phyloP scores from a whole-genome alignment of 306 rosid genomes.

The Calophaca sinica region DNA sequence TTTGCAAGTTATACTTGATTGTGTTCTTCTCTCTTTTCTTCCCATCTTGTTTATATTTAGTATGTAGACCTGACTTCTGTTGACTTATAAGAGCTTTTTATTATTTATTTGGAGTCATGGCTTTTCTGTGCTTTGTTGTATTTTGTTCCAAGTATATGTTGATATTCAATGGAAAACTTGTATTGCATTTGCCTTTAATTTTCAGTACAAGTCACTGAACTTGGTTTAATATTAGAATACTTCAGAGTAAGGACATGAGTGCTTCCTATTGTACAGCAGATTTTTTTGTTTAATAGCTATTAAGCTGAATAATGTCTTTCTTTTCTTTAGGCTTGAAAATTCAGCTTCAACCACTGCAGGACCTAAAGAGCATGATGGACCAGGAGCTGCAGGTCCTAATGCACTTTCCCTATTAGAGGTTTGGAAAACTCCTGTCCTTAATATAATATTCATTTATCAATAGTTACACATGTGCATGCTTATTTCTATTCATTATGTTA shows the following conservation, averaged over 20 bases:
- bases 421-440: conserved; percentile 36
- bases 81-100: conserved; percentile 7
- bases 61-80: conserved; percentile 9
- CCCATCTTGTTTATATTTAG: conserved; percentile 26
- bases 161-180: conserved; percentile 25
- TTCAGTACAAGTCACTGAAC: not conserved
- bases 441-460: conserved; percentile 32
- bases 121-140: conserved; percentile 27
- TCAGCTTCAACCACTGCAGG: conserved; percentile 85
- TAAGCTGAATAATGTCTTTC: conserved; percentile 35
- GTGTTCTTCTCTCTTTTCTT: conserved; percentile 3
- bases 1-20: not conserved
- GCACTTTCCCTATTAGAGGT: conserved; percentile 94
- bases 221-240: conserved; percentile 24
- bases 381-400: conserved; percentile 61
- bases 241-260: not conserved
- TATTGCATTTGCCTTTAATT: conserved; percentile 26
- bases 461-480: conserved; percentile 34
- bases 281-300: conserved; percentile 5
- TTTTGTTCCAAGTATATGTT: conserved; percentile 14
- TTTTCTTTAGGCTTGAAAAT: conserved; percentile 81
- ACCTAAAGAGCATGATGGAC: conserved; percentile 65
- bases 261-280: conserved; percentile 3
- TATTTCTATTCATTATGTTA: conserved; percentile 45
- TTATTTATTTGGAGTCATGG: not conserved